Percentiles rank a stretch among this genome's conserved stretches.
These are phyloP conservation scores for Epichloe festucae DNA, from an alignment of 2,329 filamentous ascomycete species.

Conservation along the genomic window DNA sequence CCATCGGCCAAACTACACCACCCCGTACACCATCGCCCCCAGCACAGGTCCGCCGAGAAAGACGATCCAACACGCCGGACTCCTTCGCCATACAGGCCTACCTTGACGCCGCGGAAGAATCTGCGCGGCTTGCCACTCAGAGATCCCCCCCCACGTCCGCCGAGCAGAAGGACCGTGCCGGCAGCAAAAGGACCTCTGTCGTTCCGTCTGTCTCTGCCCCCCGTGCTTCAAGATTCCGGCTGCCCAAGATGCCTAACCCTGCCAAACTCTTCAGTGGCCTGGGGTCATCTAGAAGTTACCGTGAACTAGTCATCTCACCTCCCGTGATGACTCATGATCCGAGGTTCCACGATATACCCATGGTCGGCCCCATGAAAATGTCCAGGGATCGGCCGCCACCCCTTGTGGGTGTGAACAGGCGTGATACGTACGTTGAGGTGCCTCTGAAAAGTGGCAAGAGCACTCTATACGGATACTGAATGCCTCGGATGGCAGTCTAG, in stretches of 20 bases:
- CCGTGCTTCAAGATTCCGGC: slow-evolving; percentile 17
- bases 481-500: neutral
- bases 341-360: slow-evolving; percentile 15
- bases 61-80: neutral
- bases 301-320: slow-evolving; percentile 17
- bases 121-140: neutral
- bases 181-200: neutral
- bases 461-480: slow-evolving; percentile 17
- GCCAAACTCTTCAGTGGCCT: slow-evolving; percentile 9
- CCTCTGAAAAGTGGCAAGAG: slow-evolving; percentile 24
- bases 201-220: neutral
- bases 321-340: slow-evolving; percentile 16
- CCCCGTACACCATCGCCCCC: neutral
- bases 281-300: slow-evolving; percentile 9
- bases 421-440: slow-evolving; percentile 13
- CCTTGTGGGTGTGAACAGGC: neutral
- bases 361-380: slow-evolving; percentile 6
- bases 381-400: slow-evolving; percentile 4
- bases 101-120: neutral
- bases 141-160: neutral
- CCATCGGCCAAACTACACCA: neutral
- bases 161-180: neutral
- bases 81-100: neutral
- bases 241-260: slow-evolving; percentile 26
- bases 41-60: neutral